Percentiles rank a stretch among this genome's conserved stretches.
Conservation (phyloP, 1,284 basidiomycete genomes). For the Boletus chippewaensis region DNA sequence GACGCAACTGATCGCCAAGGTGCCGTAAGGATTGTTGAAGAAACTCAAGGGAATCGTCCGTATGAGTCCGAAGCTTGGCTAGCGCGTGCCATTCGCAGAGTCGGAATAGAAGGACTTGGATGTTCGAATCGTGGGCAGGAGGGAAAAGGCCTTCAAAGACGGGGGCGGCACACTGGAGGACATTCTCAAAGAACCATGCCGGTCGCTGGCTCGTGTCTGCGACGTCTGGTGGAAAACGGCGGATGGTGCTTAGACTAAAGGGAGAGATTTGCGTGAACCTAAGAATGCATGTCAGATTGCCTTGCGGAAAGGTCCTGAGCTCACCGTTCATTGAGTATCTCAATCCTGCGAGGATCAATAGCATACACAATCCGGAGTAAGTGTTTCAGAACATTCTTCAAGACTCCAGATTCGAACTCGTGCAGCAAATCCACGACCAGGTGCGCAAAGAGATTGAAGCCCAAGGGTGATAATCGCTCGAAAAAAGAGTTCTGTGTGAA, state of each 20-base stretch:
- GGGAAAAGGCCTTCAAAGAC: no score
- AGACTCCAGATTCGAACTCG: background rate
- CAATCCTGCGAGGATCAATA: background rate
- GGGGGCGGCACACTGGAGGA: no score
- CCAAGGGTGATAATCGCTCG: background rate
- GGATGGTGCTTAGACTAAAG: background rate
- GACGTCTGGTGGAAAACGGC: constrained; percentile 1
- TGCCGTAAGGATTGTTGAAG: background rate
- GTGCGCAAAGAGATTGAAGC: background rate
- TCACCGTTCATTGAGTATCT: constrained; percentile 1
- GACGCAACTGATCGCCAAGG: no score
- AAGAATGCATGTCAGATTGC: background rate
- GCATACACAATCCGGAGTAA: background rate
- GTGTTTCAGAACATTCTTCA: background rate
- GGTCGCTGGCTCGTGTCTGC: background rate
- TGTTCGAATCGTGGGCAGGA: background rate
- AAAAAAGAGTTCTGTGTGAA: constrained; percentile 1
- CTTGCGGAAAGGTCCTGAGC: background rate
- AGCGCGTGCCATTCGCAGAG: background rate
- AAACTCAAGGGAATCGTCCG: no score
- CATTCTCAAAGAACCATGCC: background rate
- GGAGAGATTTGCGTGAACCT: constrained; percentile 3
- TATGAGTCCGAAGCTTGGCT: background rate
- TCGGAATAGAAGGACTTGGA: background rate
- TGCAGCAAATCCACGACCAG: constrained; percentile 1